Conservation (phyloP, 2,329 filamentous ascomycete species). For the Furcasterigmium sp. region DNA sequence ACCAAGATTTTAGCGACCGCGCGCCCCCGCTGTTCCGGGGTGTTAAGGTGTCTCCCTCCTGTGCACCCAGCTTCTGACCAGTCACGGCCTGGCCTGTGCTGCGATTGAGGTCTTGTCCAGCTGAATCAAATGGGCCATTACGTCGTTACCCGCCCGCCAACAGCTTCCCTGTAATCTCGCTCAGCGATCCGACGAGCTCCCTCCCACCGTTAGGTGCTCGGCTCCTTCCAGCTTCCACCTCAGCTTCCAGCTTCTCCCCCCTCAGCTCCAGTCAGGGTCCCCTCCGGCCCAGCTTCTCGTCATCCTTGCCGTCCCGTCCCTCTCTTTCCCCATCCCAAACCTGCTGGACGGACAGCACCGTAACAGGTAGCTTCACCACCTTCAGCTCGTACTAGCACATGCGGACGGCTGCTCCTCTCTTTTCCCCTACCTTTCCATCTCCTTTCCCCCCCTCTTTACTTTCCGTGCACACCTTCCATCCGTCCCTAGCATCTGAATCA, state of each 20-base stretch:
- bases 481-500: not conserved
- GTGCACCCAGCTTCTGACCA: not conserved
- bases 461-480: not conserved
- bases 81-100: not conserved
- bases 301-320: not conserved
- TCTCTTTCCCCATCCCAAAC: not conserved
- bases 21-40: not conserved
- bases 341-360: not conserved
- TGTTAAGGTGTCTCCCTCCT: not conserved
- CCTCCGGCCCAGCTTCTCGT: no score
- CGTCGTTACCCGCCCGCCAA: not conserved
- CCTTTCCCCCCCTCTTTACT: not conserved
- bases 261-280: no score
- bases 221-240: no score
- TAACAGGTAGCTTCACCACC: not conserved
- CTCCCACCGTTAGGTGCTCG: no score
- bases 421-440: not conserved
- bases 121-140: not conserved
- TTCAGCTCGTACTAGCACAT: not conserved
- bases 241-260: no score
- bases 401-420: not conserved
- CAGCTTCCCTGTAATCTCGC: not conserved
- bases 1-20: not conserved
- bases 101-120: not conserved
- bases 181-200: no score